phyloP scores from a whole-genome alignment of 768 basidiomycete species.

The Naematelia aurantialba region DNA sequence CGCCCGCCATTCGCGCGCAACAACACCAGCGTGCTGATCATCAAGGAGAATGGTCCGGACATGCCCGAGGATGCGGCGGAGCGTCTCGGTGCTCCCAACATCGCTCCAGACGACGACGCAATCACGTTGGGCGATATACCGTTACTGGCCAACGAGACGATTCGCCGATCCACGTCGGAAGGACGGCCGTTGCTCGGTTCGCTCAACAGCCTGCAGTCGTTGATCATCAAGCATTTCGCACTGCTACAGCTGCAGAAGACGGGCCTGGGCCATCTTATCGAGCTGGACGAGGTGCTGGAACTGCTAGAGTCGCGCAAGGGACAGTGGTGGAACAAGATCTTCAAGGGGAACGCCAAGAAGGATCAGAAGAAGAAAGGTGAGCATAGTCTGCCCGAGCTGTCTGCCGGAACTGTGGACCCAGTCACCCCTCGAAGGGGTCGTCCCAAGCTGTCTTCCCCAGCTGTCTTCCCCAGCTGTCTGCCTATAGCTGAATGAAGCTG shows the following conservation, averaged over 20 bases:
- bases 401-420: not conserved
- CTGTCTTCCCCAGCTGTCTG: too few species aligned
- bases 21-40: constrained; percentile 82
- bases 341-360: constrained; percentile 85
- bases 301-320: constrained; percentile 87
- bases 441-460: too few species aligned
- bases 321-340: constrained; percentile 92
- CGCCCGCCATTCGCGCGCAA: constrained; percentile 70
- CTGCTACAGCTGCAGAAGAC: constrained; percentile 74
- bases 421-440: not conserved
- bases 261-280: constrained; percentile 62
- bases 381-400: too few species aligned
- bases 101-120: constrained; percentile 62
- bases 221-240: constrained; percentile 88
- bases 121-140: constrained; percentile 94
- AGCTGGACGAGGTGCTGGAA: constrained; percentile 89
- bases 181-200: constrained; percentile 80
- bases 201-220: constrained; percentile 74
- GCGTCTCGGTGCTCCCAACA: constrained; percentile 15
- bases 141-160: constrained; percentile 78
- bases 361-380: constrained; percentile 64
- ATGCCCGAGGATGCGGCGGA: constrained; percentile 50
- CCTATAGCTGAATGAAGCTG: too few species aligned
- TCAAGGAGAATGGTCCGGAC: constrained; percentile 62
- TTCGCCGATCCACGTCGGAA: constrained; percentile 59